Base-by-base conservation (phyloP, 495 filamentous ascomycete species). In the Friedmanniomyces simplex region DNA sequence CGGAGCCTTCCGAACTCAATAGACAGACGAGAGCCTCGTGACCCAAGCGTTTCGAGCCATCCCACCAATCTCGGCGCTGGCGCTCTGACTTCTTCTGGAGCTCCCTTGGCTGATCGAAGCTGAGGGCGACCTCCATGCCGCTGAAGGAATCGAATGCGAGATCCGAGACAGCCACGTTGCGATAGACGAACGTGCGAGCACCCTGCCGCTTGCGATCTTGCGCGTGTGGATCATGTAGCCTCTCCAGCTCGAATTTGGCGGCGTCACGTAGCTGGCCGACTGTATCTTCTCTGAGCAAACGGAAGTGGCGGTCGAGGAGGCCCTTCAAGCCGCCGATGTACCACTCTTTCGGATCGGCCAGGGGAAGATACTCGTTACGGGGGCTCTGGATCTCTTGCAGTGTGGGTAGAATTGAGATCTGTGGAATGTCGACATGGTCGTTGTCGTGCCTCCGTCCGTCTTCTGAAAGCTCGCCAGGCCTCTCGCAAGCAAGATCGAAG, bases 251-350 rank as follows among this genome's bases (percentile, higher is more conserved):
- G 4, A 68, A 55, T 14, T 68, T 69, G 7, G 84, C 28, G 10
- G 28, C 3, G 28, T 32, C 28, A 10, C 28, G 28, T 32, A 32
- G 28, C 28, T 32, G 28, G 4, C 83, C 82, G 1, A 84, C 67
- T 0, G 77, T 83, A 64, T 88, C 83, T 68, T 86, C 82, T 13
- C 84, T 73, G 7, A 87, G 68, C 3, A 89, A 74, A 18, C 85
- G 75, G 56, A 89, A 88, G 59, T 89, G 82, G 52, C 81, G 71
- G 63, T 91, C 85, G 0, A 91, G 67, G 0, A 87, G 72, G 0
- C 85, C 78, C 0, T 67, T 68, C 12, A 85, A 71, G 7, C 84
- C 85, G 12, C 68, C 60, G 1, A 80, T 58, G 66, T 89, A 83
- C 64, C 77, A 76, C 37, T 76, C 71, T 0, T 62, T 51, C 6